Evolutionary conservation across 192 early-diverging fungal genomes (phyloP), one percentile per base, ranked within the genome.

Genomic region (Fimicolochytrium jonesii): DNA sequence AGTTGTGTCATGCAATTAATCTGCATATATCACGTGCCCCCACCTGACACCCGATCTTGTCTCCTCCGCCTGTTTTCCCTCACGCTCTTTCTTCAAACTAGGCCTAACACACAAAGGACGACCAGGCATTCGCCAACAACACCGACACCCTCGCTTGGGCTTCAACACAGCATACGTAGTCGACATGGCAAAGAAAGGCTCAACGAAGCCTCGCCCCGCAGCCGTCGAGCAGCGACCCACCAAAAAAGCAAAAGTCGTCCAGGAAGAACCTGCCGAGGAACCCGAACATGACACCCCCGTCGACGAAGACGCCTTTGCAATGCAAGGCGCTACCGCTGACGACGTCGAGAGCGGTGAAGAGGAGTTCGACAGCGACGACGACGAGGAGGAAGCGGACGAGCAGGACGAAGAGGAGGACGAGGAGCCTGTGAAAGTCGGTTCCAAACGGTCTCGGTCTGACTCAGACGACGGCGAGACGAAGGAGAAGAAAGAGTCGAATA

Each of bases 301-400:
- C 10, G 53, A 48, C 6, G 46, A 55, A 26, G 53, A 55, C 33
- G 10, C 3, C 6, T 30, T 36, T 22, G 32, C 10, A 2, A 34
- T 17, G n/a, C 18, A 36, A 18, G n/a, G 17, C 4, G 53, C 22
- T 15, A 5, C 31, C 33, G 53, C 36, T 37, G 6, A 3, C 7
- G 35, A 13, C 32, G 26, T 22, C 18, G 53, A 33, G 18, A 44
- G 2, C 13, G 32, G 26, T 41, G 49, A 42, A 29, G 36, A 45
- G 22, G 64, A 28, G 11, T 23, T 22, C 25, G 59, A 33, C 18
- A 47, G 17, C 5, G 23, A n/a, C 3, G 53, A 45, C 1, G 50
- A 35, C 23, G 65, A 67, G 6, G 65, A 50, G 30, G 44, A 56
- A 30, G 59, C 32, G 6, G 59, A 61, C 10, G 59, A 61, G 32